phyloP scores from a whole-genome alignment of 2,329 filamentous ascomycete genomes.

The Botrytis tulipae region DNA sequence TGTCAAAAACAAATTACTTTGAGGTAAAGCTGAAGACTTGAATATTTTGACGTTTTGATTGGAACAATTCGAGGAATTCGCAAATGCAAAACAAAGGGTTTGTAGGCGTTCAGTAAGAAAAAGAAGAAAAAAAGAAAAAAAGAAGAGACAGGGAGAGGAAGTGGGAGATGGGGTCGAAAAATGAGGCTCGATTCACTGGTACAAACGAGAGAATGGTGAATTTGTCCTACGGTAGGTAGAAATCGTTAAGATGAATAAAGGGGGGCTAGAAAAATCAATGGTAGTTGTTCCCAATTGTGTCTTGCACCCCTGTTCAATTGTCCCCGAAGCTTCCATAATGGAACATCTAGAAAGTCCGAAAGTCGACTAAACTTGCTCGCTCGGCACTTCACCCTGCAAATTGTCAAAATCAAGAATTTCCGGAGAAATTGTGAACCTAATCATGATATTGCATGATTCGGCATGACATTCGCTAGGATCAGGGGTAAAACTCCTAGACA shows the following conservation, averaged over 20 bases:
- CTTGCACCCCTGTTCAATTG: background rate
- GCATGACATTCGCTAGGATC: background rate
- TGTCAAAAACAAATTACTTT: too few relatives aligned
- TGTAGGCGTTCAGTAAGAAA: too few relatives aligned
- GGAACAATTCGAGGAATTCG: background rate
- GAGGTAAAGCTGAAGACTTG: background rate
- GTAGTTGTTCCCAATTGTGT: background rate
- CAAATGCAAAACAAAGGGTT: background rate
- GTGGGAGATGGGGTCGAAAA: background rate
- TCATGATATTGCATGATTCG: background rate
- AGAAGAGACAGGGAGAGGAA: too few relatives aligned
- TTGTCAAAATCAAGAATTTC: background rate
- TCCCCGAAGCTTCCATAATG: background rate
- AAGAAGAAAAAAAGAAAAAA: too few relatives aligned
- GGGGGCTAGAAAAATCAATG: background rate
- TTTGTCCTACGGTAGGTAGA: background rate
- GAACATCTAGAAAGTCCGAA: background rate
- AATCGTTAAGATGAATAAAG: background rate
- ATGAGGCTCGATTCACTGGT: background rate
- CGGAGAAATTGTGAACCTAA: background rate
- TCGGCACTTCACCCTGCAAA: background rate
- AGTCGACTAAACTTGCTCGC: accelerated
- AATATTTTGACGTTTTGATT: background rate
- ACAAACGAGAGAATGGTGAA: background rate
- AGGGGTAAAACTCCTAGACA: background rate